Evolutionary conservation across 1,284 basidiomycete species (phyloP).

Genomic region (Rhodotorula sp.): DNA sequence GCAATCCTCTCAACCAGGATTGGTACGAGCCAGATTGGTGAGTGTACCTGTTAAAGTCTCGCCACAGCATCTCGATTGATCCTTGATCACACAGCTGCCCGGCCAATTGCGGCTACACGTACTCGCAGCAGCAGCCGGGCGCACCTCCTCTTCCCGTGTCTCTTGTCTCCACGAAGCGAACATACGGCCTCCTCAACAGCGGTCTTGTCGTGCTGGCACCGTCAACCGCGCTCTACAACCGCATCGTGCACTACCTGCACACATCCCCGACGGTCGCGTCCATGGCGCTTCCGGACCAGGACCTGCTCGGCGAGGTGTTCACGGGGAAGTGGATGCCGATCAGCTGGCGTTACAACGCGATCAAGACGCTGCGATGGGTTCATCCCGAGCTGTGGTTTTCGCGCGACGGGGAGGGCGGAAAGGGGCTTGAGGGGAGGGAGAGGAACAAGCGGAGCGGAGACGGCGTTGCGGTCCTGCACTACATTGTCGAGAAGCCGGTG

Average conservation of each 20-base stretch:
- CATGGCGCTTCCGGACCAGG: slow-evolving; percentile 17
- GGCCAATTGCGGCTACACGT: slow-evolving; percentile 12
- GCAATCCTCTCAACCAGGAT: slow-evolving; percentile 16
- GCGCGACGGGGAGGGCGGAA: not conserved
- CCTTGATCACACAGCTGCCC: not conserved
- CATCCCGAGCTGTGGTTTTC: slow-evolving; percentile 16
- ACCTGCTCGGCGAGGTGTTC: slow-evolving; percentile 17
- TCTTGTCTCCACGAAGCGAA: slow-evolving; percentile 1
- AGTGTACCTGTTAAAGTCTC: not conserved
- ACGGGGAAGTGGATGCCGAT: slow-evolving; percentile 5
- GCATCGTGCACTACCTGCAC: slow-evolving; percentile 10
- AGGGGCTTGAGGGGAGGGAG: slow-evolving; percentile 1
- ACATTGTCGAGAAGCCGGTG: slow-evolving; percentile 23
- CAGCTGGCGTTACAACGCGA: slow-evolving; percentile 16
- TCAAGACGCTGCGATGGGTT: slow-evolving; percentile 22
- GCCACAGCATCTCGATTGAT: not conserved
- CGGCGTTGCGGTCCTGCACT: slow-evolving; percentile 13
- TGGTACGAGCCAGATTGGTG: slow-evolving; percentile 12
- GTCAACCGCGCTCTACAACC: not conserved
- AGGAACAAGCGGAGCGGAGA: not conserved
- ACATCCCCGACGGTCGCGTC: slow-evolving; percentile 11
- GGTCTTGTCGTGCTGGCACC: slow-evolving; percentile 17
- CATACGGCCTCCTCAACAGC: slow-evolving; percentile 16
- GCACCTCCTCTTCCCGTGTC: not conserved
- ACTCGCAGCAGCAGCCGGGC: not conserved